A percentile compares a stretch with the other conserved stretches of the same genome.
Evolutionary conservation across 176 grass and related monocot species (phyloP).

Genomic region (Phyllostachys edulis): DNA sequence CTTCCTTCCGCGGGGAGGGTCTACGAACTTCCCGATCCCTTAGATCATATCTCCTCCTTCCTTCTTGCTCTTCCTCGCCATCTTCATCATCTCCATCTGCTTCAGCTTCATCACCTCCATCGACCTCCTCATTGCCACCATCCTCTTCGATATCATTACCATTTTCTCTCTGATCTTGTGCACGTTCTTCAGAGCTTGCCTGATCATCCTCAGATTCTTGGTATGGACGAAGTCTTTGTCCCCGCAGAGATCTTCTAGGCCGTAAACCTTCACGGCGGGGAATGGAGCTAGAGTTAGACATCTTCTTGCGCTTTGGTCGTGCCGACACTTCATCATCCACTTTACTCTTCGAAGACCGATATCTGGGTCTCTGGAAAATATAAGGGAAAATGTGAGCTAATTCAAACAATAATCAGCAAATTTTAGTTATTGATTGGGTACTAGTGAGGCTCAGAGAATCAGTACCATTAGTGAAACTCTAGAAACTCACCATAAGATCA

Average conservation of each 20-base stretch:
- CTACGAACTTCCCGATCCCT: conserved; percentile 85
- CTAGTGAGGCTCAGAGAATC: neutral
- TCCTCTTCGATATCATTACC: conserved; percentile 90
- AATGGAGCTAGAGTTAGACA: conserved; percentile 58
- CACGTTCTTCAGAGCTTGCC: conserved; percentile 68
- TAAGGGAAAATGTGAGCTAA: neutral
- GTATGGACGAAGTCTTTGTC: conserved; percentile 56
- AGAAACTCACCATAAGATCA: conserved; percentile 88
- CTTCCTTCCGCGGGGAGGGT: conserved; percentile 71
- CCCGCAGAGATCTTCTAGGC: conserved; percentile 70
- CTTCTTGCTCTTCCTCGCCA: conserved; percentile 92
- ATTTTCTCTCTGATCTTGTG: conserved; percentile 68
- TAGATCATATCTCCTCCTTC: conserved; percentile 87
- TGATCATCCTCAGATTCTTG: conserved; percentile 84
- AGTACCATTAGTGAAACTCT: conserved; percentile 14
- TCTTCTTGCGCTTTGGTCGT: conserved; percentile 55
- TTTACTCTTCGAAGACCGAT: conserved; percentile 85
- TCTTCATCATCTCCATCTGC: conserved; percentile 97
- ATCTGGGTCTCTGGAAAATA: conserved; percentile 65
- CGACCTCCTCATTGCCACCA: conserved; percentile 67
- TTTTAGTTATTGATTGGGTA: neutral
- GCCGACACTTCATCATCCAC: conserved; percentile 45
- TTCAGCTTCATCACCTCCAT: conserved; percentile 86
- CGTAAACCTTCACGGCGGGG: conserved; percentile 90
- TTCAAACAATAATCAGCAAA: conserved; percentile 5